Base-by-base conservation (phyloP, 164 flowering plant genomes). In the Macadamia tetraphylla region DNA sequence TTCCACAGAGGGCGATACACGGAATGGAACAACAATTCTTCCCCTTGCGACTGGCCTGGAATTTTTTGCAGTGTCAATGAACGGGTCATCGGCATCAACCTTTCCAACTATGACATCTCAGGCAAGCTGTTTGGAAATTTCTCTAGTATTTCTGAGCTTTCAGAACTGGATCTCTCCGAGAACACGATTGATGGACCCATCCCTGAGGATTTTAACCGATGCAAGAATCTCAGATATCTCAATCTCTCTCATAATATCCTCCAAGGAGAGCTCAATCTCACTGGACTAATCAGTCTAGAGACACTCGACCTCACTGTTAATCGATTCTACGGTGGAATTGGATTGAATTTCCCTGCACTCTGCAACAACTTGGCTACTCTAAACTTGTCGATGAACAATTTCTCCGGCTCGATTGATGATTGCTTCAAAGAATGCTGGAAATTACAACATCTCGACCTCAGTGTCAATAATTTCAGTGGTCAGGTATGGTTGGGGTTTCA, bases 231-330 rank as follows among this genome's bases (percentile, higher is more conserved):
- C 23, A 70, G 58, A 12, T 60, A 75, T 60, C 86, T 92, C 51
- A 92, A 92, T 63, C 71, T 92, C 2, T 92, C 98, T 1, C 85
- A 81, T 66, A 92, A 92, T 74, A 71, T 86, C 43, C 70, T 92
- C 1, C 63, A 62, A 0, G 88, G 85, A 3, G 78, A 77, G 66
- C 75, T 92, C 52, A 83, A 82, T 69, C 74, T 88, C 62, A 62
- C 79, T 6, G 86, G 91, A 6, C 67, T 92, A 58, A 65, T 14
- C 6, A 86, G 63, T 18, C 69, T 92, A 57, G 87, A 86, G 78
- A 68, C 69, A 32, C 85, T 92, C 23, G 98, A 92, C 69, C 58
- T 92, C 69, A 81, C 98, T 0, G 60, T 74, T 17, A 92, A 92
- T 65, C 66, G 94, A 56, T 29, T 90, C 63, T 3, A 1, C 1